These are phyloP conservation scores for Ustilago curta DNA, from an alignment of 1,284 basidiomycete genomes.

Conservation along the genomic window DNA sequence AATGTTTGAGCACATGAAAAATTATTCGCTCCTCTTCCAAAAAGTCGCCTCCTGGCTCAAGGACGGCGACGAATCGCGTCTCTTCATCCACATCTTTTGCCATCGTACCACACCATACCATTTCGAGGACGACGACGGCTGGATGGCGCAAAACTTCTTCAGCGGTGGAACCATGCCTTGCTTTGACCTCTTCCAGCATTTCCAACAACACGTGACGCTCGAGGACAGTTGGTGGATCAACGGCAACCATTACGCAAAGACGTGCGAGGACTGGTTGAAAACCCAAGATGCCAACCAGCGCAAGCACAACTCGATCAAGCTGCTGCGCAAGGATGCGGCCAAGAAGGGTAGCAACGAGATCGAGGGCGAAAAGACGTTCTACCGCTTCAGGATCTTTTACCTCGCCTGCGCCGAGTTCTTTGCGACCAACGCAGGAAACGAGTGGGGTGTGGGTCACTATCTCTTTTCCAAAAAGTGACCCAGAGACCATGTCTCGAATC, in stretches of 20 bases:
- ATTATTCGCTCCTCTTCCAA: constrained; percentile 76
- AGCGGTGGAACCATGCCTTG: constrained; percentile 73
- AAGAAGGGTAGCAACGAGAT: constrained; percentile 65
- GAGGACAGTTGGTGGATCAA: constrained; percentile 73
- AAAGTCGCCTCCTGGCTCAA: constrained; percentile 79
- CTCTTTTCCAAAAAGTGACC: constrained; percentile 69
- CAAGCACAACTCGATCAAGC: constrained; percentile 32
- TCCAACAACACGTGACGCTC: constrained; percentile 77
- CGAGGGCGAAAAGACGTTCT: constrained; percentile 77
- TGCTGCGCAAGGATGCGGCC: constrained; percentile 45
- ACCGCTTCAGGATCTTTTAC: constrained; percentile 80
- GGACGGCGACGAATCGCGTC: constrained; percentile 71
- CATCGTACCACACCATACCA: constrained; percentile 76
- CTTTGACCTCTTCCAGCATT: constrained; percentile 77
- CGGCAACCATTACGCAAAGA: constrained; percentile 77
- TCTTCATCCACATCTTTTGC: constrained; percentile 84
- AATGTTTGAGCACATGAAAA: constrained; percentile 80
- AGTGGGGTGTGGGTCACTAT: constrained; percentile 76
- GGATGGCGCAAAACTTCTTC: constrained; percentile 79
- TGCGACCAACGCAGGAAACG: constrained; percentile 76
- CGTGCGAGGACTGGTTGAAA: constrained; percentile 78
- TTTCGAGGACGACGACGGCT: constrained; percentile 81
- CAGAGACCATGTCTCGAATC: neutral
- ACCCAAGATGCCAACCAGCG: constrained; percentile 77
- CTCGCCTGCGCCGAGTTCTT: constrained; percentile 82